Conservation (phyloP, 169 alveolate genomes). For the Eimeria necatrix region DNA sequence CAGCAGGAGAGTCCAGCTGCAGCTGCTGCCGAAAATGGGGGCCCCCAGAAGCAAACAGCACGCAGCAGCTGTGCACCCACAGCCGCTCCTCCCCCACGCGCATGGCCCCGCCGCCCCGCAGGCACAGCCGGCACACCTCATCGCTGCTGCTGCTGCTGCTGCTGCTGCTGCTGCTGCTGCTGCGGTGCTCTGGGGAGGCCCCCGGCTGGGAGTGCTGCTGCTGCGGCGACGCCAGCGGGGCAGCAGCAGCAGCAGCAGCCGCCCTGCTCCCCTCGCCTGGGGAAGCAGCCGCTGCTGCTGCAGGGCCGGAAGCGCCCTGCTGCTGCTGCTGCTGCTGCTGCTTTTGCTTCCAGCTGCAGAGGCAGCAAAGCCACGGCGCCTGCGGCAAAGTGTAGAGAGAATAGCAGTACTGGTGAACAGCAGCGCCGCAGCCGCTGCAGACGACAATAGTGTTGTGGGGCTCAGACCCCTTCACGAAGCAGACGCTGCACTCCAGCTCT, state of each 20-base stretch:
- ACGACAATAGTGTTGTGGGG: conserved; percentile 86
- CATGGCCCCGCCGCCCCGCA: conserved; percentile 77
- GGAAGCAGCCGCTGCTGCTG: conserved; percentile 17
- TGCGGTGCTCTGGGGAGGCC: conserved; percentile 3
- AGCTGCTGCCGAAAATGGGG: conserved; percentile 71
- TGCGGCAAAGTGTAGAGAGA: conserved; percentile 85
- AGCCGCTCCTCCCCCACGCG: conserved; percentile 76
- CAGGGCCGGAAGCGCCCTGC: background rate
- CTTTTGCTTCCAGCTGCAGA: conserved; percentile 79
- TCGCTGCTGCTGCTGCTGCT: conserved; percentile 33
- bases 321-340: conserved; percentile 73
- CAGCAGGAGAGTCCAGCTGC: conserved; percentile 77
- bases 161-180: conserved; percentile 31
- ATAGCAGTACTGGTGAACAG: conserved; percentile 88
- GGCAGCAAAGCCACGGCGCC: conserved; percentile 87
- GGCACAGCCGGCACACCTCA: conserved; percentile 55
- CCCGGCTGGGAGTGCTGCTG: conserved; percentile 45
- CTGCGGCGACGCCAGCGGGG: background rate
- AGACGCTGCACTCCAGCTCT: conserved; percentile 83
- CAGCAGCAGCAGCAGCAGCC: background rate
- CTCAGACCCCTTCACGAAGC: conserved; percentile 87
- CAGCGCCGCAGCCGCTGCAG: conserved; percentile 86
- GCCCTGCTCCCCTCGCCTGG: conserved; percentile 36
- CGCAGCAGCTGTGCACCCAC: conserved; percentile 84
- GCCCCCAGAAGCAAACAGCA: conserved; percentile 71